Conservation (phyloP, 331 rosid species). For the Quercus tomentella region DNA sequence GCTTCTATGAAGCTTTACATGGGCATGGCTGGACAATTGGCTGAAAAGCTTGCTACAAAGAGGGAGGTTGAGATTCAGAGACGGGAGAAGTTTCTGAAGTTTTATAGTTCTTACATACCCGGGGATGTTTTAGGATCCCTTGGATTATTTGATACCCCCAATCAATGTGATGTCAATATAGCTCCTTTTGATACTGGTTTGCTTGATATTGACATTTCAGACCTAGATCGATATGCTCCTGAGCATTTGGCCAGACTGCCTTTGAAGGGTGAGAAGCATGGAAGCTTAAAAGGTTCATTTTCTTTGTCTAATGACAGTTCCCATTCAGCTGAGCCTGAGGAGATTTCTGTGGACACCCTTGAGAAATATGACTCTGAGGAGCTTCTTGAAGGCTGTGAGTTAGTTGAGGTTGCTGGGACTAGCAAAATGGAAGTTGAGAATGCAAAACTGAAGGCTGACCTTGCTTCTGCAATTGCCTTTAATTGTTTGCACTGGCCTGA, state of each 20-base stretch:
- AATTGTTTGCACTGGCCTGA: slow-evolving; percentile 69
- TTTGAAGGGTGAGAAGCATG: slow-evolving; percentile 61
- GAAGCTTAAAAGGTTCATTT: slow-evolving; percentile 52
- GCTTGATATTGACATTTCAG: slow-evolving; percentile 80
- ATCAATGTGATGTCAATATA: slow-evolving; percentile 83
- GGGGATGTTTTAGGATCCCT: slow-evolving; percentile 70
- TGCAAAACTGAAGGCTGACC: slow-evolving; percentile 95
- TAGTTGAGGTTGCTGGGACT: slow-evolving; percentile 90
- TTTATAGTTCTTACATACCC: slow-evolving; percentile 60
- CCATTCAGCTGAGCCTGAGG: slow-evolving; percentile 56
- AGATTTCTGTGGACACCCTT: slow-evolving; percentile 37
- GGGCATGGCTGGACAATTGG: slow-evolving; percentile 99
- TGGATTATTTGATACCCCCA: slow-evolving; percentile 79
- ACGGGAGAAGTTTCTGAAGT: slow-evolving; percentile 71
- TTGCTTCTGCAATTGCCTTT: slow-evolving; percentile 77
- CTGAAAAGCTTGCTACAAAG: slow-evolving; percentile 83
- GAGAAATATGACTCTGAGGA: slow-evolving; percentile 59
- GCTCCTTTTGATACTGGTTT: slow-evolving; percentile 76
- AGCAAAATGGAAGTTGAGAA: slow-evolving; percentile 92
- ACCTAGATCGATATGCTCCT: slow-evolving; percentile 82
- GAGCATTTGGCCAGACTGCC: slow-evolving; percentile 62
- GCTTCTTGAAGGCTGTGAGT: slow-evolving; percentile 64
- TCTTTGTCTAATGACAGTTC: slow-evolving; percentile 47
- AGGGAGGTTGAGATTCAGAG: slow-evolving; percentile 72
- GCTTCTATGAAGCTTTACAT: slow-evolving; percentile 91